Percentiles rank a stretch among this genome's conserved stretches.
phyloP scores from a whole-genome alignment of 225 moss, liverwort and hornwort species.

The Climacium dendroides region DNA sequence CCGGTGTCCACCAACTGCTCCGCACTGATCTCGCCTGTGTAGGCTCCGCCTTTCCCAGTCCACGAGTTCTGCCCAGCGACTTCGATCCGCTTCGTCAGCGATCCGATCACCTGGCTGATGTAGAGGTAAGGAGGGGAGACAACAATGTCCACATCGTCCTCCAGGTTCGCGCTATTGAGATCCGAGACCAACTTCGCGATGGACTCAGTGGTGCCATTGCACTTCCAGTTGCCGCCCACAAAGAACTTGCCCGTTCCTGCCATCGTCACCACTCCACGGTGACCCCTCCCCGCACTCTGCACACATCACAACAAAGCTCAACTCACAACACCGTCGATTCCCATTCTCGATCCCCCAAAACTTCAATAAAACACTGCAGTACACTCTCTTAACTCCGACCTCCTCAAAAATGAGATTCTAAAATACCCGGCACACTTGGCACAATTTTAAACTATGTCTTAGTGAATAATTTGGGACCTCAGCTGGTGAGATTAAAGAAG shows the following conservation, averaged over 20 bases:
- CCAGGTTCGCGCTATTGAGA: conserved; percentile 66
- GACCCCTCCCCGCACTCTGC: conserved; percentile 28
- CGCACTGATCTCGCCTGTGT: conserved; percentile 89
- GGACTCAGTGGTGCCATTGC: conserved; percentile 80
- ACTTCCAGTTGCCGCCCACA: conserved; percentile 98
- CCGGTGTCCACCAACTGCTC: conserved; percentile 80
- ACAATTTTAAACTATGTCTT: neutral
- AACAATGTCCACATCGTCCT: conserved; percentile 73
- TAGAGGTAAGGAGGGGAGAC: conserved; percentile 76
- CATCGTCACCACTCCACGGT: conserved; percentile 60
- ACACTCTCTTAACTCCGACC: neutral
- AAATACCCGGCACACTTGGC: neutral
- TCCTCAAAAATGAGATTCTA: neutral
- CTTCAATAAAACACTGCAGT: neutral
- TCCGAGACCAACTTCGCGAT: conserved; percentile 70
- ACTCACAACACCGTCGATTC: neutral
- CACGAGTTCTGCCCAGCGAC: conserved; percentile 85
- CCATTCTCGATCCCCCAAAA: neutral
- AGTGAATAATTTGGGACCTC: too few species aligned
- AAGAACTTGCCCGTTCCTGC: conserved; percentile 83
- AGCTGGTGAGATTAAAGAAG: neutral
- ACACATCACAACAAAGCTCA: neutral
- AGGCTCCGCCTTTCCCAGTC: conserved; percentile 91
- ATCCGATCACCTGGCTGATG: conserved; percentile 53
- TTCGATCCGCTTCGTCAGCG: conserved; percentile 69